Conservation (phyloP, 805 yeast species). For the Lipomyces sp. region DNA sequence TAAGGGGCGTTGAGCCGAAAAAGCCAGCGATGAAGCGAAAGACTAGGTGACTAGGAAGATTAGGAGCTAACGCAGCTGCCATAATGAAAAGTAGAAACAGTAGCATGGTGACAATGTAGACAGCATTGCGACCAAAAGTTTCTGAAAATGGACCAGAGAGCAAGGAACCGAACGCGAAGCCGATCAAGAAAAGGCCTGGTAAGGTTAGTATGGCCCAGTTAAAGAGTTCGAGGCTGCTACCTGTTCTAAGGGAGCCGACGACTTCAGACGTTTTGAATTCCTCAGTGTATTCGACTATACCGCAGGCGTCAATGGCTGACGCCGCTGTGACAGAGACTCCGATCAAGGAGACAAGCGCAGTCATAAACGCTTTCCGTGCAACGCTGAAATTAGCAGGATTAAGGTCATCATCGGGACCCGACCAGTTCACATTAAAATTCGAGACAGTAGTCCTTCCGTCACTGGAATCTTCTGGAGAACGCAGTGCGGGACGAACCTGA, state of each 20-base stretch:
- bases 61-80: constrained; percentile 52
- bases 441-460: background rate
- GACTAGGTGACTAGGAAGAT: constrained; percentile 64
- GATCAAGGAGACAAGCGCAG: constrained; percentile 26
- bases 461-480: background rate
- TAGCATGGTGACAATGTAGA: constrained; percentile 56
- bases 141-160: constrained; percentile 67
- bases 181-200: constrained; percentile 57
- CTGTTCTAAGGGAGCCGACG: constrained; percentile 27
- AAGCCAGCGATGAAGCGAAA: constrained; percentile 77
- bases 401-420: constrained; percentile 31
- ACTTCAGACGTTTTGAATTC: constrained; percentile 32
- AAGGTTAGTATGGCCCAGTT: background rate
- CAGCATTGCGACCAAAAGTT: constrained; percentile 68
- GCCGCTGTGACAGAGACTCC: constrained; percentile 33
- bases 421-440: constrained; percentile 29
- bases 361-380: constrained; percentile 16
- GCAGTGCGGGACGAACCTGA: no score
- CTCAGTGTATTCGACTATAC: constrained; percentile 24
- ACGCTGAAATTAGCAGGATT: constrained; percentile 29
- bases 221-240: constrained; percentile 9
- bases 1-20: constrained; percentile 79
- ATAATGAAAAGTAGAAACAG: constrained; percentile 36
- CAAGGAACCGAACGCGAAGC: constrained; percentile 55
- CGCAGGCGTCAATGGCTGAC: constrained; percentile 28